Evolutionary conservation across 768 basidiomycete species (phyloP), one percentile per base, ranked within the genome.

Genomic region (Coprinopsis strossmayeri): DNA sequence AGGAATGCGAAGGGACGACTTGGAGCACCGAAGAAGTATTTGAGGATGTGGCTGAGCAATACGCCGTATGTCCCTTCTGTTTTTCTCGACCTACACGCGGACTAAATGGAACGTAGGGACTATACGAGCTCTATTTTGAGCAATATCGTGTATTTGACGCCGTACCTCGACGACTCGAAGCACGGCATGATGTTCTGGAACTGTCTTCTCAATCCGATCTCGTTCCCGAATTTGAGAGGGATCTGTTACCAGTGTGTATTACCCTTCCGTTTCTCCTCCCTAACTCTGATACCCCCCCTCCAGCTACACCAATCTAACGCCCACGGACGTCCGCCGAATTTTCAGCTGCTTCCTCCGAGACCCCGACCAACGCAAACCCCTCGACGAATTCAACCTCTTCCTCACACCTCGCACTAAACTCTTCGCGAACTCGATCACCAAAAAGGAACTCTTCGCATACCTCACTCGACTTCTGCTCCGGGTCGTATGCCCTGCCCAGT

Each of bases 21-120:
- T 2, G 35, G 30, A 3, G 53, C 55, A 21, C 57, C 57, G 1
- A 54, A 47, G 34, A 46, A 43, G 24, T 59, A 54, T 34, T 45
- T 53, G 3, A 44, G 55, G 5, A 54, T 59, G 49, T 59, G 53
- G 35, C 25, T 59, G 32, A 59, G 54, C 41, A 59, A 59, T 39
- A 53, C 56, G 25, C 58, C 58, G 55, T 59, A 43, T 46, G 55
- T 50, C 27, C 9, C 17, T 9, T 35, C 15, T 12, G 23, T 27
- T 49, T 20, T 15, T 10, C 47, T 13, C 30, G 21, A 13, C 34
- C 3, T 23, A 18, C 7, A 27, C 34, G 26, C 37, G 20, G 28
- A 7, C 2, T 34, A 5, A 42, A 3, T 3, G n/a, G 2, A n/a
- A 1, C 38, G 13, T 30, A 59, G 58, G 3, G 58, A 59, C 39